Base-by-base conservation (phyloP, 768 basidiomycete species). In the Suillus decipiens region DNA sequence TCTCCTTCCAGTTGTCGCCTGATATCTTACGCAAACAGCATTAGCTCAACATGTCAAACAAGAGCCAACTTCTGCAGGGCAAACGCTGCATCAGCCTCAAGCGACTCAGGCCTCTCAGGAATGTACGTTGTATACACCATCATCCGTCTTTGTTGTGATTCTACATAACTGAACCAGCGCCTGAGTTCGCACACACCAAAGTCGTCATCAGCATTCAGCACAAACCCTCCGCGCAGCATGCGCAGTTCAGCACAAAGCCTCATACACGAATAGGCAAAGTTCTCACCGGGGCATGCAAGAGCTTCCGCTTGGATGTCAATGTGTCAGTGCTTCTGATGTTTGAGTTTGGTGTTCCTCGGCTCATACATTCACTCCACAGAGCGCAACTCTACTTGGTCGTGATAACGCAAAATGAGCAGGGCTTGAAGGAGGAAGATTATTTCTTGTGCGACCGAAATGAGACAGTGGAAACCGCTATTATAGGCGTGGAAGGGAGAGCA, bases 221-320 rank as follows among this genome's bases (percentile, higher is more conserved):
- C 48, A 74, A 68, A 10, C 58, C 66, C 0, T 68, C 75, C 8
- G 63, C 63, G 45, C 75, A 75, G 56, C 72, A 75, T 56, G 67
- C 75, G 12, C 76, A 75, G 39, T 76, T 75, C 31, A 72, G 66
- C 28, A 62, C 67, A 5, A 76, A 74, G n/a, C 43, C 59, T 28
- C 68, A 71, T n/a, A 75, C 75, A 22, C 76, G 63, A n/a, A 74
- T 76, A 2, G 55, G 42, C 15, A 75, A 73, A 19, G 71, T 75
- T 43, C 63, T 75, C 5, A 4, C 67, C 2, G 66, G 64, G 5
- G 72, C 67, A 28, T 75, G 74, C 67, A 76, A 65, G 41, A 76
- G 74, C 31, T 75, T 75, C 43, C 59, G 64, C 12, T 58, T 75
- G 47, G 69, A 74, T 37, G 33, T 28, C 2, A 60, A n/a, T 48